These are phyloP conservation scores for Teunomyces panamensis DNA, from an alignment of 805 yeast species.

Conservation along the genomic window DNA sequence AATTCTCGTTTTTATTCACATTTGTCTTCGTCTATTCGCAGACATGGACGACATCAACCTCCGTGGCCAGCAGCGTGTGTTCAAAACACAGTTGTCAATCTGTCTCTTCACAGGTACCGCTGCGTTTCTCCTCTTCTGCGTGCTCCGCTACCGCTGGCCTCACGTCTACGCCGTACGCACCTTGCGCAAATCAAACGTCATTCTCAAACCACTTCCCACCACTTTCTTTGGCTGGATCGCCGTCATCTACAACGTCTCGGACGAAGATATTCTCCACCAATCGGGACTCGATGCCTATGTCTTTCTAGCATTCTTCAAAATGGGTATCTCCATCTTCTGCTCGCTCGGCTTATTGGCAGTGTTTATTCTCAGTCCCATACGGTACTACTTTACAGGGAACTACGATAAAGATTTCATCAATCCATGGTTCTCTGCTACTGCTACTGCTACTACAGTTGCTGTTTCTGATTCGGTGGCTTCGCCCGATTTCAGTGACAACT, in stretches of 20 bases:
- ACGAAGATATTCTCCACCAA: constrained; percentile 21
- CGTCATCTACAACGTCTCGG: constrained; percentile 22
- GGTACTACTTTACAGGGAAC: constrained; percentile 41
- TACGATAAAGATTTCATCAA: constrained; percentile 39
- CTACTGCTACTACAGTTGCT: too few relatives aligned
- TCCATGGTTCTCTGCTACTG: too few relatives aligned
- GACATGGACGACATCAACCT: constrained; percentile 33
- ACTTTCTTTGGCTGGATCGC: constrained; percentile 24
- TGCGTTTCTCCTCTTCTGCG: constrained; percentile 48
- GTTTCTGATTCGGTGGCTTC: constrained; percentile 7
- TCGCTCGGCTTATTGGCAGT: constrained; percentile 22
- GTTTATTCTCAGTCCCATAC: constrained; percentile 33
- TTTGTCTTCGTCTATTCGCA: constrained; percentile 1
- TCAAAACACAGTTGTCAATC: constrained; percentile 51
- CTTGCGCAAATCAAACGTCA: constrained; percentile 34
- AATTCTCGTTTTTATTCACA: background rate
- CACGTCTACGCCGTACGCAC: constrained; percentile 56
- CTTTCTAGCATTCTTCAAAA: constrained; percentile 37
- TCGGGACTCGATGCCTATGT: constrained; percentile 32
- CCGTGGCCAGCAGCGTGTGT: constrained; percentile 53
- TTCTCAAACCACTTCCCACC: constrained; percentile 42
- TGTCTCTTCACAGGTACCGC: constrained; percentile 46
- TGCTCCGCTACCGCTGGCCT: constrained; percentile 53
- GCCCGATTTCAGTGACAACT: constrained; percentile 32
- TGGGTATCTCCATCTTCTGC: constrained; percentile 23